A percentile compares a stretch with the other conserved stretches of the same genome.
phyloP scores from a whole-genome alignment of 2,329 filamentous ascomycete genomes.

The Hymenoscyphus fructigenus region DNA sequence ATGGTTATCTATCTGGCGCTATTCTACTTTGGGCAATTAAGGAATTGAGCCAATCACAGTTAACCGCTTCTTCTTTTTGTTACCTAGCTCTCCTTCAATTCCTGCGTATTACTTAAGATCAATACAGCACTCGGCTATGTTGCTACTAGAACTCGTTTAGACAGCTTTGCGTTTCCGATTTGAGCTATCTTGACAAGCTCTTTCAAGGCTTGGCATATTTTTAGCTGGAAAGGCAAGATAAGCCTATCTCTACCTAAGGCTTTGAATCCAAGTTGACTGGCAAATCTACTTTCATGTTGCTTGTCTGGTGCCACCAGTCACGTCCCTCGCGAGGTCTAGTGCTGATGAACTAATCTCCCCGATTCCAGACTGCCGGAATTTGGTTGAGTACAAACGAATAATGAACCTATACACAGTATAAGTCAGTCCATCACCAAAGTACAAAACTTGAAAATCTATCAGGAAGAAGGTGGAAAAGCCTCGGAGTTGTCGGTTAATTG shows the following conservation, averaged over 20 bases:
- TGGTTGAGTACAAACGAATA: neutral
- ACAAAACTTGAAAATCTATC: neutral
- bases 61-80: neutral
- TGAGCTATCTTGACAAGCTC: neutral
- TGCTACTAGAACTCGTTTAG: neutral
- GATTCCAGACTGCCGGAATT: neutral
- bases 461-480: neutral
- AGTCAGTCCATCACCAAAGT: no score
- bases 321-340: neutral
- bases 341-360: neutral
- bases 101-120: neutral
- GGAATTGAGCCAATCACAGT: neutral
- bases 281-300: neutral
- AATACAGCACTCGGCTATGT: neutral
- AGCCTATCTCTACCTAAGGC: neutral
- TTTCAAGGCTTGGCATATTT: neutral
- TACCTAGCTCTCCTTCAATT: neutral
- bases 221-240: neutral
- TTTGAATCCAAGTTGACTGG: neutral
- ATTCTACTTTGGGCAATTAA: conserved; percentile 3
- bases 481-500: neutral
- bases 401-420: neutral
- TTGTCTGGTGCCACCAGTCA: neutral
- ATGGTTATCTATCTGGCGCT: neutral
- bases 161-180: neutral